A percentile compares a stretch with the other conserved stretches of the same genome.
Evolutionary conservation across 73 alveolate species (phyloP).

Genomic region (Blepharisma japonicum): DNA sequence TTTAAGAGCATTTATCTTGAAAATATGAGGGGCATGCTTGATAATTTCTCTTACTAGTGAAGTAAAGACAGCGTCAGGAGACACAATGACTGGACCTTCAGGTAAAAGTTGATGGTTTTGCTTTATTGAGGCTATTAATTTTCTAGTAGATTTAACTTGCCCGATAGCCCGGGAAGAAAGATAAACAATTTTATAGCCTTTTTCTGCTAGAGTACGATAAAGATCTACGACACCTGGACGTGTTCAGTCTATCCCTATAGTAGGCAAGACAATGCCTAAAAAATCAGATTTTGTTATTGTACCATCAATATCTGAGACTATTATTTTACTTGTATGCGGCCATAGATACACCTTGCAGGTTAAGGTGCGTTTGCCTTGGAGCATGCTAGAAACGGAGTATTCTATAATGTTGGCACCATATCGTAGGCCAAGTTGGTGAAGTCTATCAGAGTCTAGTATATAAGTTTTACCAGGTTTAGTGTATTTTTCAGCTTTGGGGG

Average conservation of each 20-base stretch:
- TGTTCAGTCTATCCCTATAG: conserved; percentile 92
- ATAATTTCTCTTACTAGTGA: conserved; percentile 91
- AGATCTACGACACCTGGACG: conserved; percentile 87
- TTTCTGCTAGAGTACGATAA: conserved; percentile 58
- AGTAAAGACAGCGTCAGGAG: conserved; percentile 90
- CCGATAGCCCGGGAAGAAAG: conserved; percentile 96
- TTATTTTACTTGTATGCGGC: conserved; percentile 70
- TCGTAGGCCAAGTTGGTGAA: background rate
- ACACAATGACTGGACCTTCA: conserved; percentile 93
- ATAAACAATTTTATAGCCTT: conserved; percentile 92
- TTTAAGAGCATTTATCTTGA: conserved; percentile 84
- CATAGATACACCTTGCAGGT: conserved; percentile 78
- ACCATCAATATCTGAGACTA: conserved; percentile 96
- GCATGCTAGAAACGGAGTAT: too few species aligned
- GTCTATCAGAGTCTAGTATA: conserved; percentile 21
- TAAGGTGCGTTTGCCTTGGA: conserved; percentile 40
- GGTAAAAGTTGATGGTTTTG: conserved; percentile 73
- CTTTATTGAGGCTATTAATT: conserved; percentile 46
- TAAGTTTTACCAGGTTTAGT: conserved; percentile 5
- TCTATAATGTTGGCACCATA: background rate
- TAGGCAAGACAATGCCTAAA: conserved; percentile 91
- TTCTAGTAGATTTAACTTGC: conserved; percentile 73
- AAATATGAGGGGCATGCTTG: conserved; percentile 76
- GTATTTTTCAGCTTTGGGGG: too few species aligned
- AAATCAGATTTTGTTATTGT: conserved; percentile 95